Evolutionary conservation across 768 basidiomycete species (phyloP).

Genomic region (Sistotremastrum suecicum): DNA sequence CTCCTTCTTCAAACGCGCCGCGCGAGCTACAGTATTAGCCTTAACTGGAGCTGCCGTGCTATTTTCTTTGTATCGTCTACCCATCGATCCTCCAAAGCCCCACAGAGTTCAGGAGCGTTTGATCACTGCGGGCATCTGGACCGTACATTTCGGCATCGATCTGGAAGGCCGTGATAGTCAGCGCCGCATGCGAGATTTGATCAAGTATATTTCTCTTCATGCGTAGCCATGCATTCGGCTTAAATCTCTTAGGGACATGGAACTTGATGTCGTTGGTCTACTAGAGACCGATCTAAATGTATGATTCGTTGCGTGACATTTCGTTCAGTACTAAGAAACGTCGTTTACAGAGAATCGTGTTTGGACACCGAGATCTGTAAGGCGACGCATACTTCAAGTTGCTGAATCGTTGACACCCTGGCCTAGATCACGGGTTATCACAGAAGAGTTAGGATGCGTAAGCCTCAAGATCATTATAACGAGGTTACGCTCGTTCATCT

Average conservation of each 20-base stretch:
- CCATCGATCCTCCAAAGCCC: conserved; percentile 33
- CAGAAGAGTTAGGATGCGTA: conserved; percentile 73
- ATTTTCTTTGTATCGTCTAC: conserved; percentile 40
- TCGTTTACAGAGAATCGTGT: conserved; percentile 42
- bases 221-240: conserved; percentile 11
- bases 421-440: conserved; percentile 54
- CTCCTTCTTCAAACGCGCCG: background rate
- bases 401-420: conserved; percentile 3
- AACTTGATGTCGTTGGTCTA: conserved; percentile 74
- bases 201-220: conserved; percentile 14
- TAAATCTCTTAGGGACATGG: conserved; percentile 43
- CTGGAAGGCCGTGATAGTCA: conserved; percentile 66
- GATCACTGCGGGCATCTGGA: conserved; percentile 82
- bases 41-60: conserved; percentile 35
- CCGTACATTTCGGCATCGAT: conserved; percentile 79
- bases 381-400: conserved; percentile 10
- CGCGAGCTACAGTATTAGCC: background rate
- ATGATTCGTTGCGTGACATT: conserved; percentile 14
- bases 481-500: background rate
- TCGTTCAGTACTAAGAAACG: background rate
- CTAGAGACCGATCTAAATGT: conserved; percentile 81
- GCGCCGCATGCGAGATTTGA: conserved; percentile 41
- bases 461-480: conserved; percentile 13
- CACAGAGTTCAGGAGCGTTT: conserved; percentile 51
- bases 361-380: conserved; percentile 77